Base-by-base conservation (phyloP, 495 filamentous ascomycete species). In the Tuber melanosporum region DNA sequence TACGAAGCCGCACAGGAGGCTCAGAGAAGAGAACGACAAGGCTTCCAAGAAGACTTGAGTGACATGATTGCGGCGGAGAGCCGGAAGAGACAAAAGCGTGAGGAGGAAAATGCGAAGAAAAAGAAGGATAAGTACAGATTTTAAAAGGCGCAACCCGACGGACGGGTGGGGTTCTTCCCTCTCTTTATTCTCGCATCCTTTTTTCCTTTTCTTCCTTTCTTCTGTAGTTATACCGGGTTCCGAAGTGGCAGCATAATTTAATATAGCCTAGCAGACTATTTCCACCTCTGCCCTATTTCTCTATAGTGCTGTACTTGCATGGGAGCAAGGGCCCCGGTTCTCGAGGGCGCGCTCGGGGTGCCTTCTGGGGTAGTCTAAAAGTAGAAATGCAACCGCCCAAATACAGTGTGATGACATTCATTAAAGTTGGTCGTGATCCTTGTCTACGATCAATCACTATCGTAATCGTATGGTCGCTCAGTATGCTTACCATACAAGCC, bases 11-110 rank as follows among this genome's bases (percentile, higher is more conserved):
- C 92, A 77, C 89, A 90, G 82, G 88, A 92, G 78, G 90, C 92
- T 83, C 89, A 94, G 77, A 88, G 89, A 44, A 88, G 91, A 22
- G 88, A 91, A 77, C 95, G 93, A 7, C 82, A 82, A 90, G 89
- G 89, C 17, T 93, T 94, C 84, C 92, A 97, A 84, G 95, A 98
- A 82, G 95, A 97, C 84, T 85, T 99, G 71, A 96, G 91, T 83
- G 92, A 97, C 82, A 97, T 99, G 95, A 97, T 98, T 87, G 94
- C 93, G 46, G 91, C 91, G 78, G 95, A 98, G 85, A 94, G 91
- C 83, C 89, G 93, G 75, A 98, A 98, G 86, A 87, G 94, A 84
- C 87, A 92, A 83, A 94, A 93, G 87, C 88, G 91, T 78, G 94
- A 98, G 78, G 92, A 94, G 84, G 92, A 96, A 84, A 83, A 83